A percentile compares a stretch with the other conserved stretches of the same genome.
These are phyloP conservation scores for Diplogelasinospora grovesii DNA, from an alignment of 495 filamentous ascomycete species.

Conservation along the genomic window DNA sequence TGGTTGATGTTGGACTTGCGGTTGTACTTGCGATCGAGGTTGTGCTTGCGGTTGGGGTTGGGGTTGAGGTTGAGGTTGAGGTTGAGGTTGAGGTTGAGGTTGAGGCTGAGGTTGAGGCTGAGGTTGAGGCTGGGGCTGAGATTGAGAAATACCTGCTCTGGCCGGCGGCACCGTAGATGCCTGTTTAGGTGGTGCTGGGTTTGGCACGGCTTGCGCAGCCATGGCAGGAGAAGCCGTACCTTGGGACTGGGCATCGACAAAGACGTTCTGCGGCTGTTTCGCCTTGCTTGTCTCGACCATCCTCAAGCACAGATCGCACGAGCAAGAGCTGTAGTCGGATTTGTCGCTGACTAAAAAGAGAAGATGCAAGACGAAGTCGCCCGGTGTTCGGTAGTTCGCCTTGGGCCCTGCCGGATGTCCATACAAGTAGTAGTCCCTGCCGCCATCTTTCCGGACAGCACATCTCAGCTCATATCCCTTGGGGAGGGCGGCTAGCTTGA, in stretches of 20 bases:
- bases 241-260: neutral
- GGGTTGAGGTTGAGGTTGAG: slow-evolving; percentile 4
- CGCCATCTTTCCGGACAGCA: slow-evolving; percentile 16
- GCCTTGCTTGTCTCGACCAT: slow-evolving; percentile 10
- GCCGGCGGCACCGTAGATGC: neutral
- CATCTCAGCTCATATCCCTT: slow-evolving; percentile 27
- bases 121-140: slow-evolving; percentile 6
- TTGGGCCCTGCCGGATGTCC: slow-evolving; percentile 33
- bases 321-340: slow-evolving; percentile 27
- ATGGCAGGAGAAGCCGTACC: neutral
- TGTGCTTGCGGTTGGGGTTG: slow-evolving; percentile 3
- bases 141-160: too few species aligned
- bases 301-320: slow-evolving; percentile 27
- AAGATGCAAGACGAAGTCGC: slow-evolving; percentile 36
- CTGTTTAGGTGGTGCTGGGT: too few species aligned
- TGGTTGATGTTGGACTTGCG: slow-evolving; percentile 2
- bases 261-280: slow-evolving; percentile 1
- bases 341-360: slow-evolving; percentile 32
- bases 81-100: neutral
- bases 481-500: slow-evolving; percentile 25
- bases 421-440: slow-evolving; percentile 35
- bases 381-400: slow-evolving; percentile 31
- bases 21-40: slow-evolving; percentile 4
- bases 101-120: slow-evolving; percentile 5
- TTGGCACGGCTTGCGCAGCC: too few species aligned